A percentile compares a stretch with the other conserved stretches of the same genome.
Evolutionary conservation across 2,329 filamentous ascomycete genomes (phyloP).

Genomic region (Trichoderma aggressivum): DNA sequence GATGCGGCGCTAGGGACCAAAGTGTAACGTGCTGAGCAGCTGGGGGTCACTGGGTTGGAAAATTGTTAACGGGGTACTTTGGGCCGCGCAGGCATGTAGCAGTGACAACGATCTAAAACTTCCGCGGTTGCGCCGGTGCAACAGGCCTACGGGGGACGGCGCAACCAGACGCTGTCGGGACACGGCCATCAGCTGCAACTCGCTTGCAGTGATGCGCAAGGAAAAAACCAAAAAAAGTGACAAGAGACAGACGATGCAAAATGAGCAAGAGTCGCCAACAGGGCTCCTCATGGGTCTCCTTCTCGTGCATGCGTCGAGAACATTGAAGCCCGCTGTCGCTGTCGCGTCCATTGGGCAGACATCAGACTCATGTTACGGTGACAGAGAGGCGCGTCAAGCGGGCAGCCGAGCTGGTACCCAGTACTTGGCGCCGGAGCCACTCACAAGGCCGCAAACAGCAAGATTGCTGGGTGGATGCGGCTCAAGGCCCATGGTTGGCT

Average conservation of each 20-base stretch:
- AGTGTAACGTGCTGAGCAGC: conserved; percentile 10
- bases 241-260: neutral
- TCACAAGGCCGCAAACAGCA: conserved; percentile 32
- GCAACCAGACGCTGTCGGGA: neutral
- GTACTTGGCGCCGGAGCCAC: conserved; percentile 30
- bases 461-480: conserved; percentile 27
- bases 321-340: neutral
- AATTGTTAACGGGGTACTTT: conserved; percentile 42
- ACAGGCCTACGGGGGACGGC: neutral
- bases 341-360: neutral
- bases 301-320: neutral
- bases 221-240: neutral
- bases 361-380: neutral
- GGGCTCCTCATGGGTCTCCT: neutral
- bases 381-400: neutral
- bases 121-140: conserved; percentile 12
- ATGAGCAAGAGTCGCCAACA: neutral
- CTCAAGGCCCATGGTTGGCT: conserved; percentile 26
- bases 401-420: conserved; percentile 18
- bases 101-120: conserved; percentile 31
- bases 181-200: neutral
- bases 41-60: conserved; percentile 21
- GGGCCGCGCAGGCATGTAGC: conserved; percentile 28
- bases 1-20: conserved; percentile 13
- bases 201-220: neutral